These are phyloP conservation scores for Nicotiana sylvestris DNA, from an alignment of 257 asterid genomes.

Conservation along the genomic window DNA sequence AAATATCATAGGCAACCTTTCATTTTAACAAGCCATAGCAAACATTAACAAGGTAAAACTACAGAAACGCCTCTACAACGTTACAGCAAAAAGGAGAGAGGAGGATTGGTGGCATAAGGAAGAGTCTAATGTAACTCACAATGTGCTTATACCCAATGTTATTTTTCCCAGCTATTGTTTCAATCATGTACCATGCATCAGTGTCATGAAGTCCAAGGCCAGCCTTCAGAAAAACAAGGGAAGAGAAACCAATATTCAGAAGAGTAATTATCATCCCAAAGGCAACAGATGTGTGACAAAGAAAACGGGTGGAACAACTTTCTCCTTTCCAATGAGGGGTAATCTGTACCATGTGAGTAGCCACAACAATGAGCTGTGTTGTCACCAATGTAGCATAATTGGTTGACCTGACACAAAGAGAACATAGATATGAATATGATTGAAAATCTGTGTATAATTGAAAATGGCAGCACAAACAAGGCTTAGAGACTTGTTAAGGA, in stretches of 20 bases:
- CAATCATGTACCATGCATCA: constrained; percentile 92
- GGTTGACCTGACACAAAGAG: constrained; percentile 62
- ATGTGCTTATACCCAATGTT: constrained; percentile 90
- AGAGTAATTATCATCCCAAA: not conserved
- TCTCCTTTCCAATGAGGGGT: constrained; percentile 6
- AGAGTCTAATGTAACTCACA: constrained; percentile 46
- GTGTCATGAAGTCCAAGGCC: constrained; percentile 91
- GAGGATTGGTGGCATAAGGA: not conserved
- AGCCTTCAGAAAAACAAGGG: constrained; percentile 49
- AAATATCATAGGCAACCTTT: not conserved
- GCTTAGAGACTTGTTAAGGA: not conserved
- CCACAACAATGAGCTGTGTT: constrained; percentile 74
- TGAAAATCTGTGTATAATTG: not conserved
- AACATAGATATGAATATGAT: constrained; percentile 9
- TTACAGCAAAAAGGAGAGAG: not conserved
- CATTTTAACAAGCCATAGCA: not conserved
- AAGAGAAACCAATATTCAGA: constrained; percentile 26
- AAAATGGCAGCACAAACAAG: not conserved
- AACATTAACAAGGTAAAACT: not conserved
- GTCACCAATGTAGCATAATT: constrained; percentile 90
- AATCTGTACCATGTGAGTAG: constrained; percentile 76
- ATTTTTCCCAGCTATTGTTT: constrained; percentile 92
- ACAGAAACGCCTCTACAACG: not conserved
- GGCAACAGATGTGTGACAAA: not conserved
- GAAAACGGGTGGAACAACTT: not conserved